phyloP scores from a whole-genome alignment of 1,284 basidiomycete genomes.

The Melampsora americana region DNA sequence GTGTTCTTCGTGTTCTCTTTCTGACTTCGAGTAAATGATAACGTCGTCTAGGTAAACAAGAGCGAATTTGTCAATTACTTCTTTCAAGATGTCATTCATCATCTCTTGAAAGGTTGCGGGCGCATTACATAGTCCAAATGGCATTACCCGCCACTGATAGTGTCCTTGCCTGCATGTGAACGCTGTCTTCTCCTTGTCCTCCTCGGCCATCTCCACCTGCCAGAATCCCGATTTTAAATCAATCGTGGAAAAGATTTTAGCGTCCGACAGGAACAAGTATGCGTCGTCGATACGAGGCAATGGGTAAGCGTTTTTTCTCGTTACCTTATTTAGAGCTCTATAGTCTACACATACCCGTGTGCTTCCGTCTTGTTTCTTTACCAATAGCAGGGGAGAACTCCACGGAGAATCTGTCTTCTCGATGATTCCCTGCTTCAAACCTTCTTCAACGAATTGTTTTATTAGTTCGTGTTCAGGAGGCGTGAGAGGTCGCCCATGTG shows the following conservation, averaged over 20 bases:
- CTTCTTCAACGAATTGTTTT: conserved; percentile 8
- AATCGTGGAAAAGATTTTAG: not conserved
- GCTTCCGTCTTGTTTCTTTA: conserved; percentile 8
- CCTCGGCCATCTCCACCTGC: not conserved
- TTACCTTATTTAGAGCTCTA: too few species aligned
- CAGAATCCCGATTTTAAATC: conserved; percentile 13
- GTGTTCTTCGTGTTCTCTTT: not conserved
- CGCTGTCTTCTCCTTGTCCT: not conserved
- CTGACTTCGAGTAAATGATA: not conserved
- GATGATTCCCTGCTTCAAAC: conserved; percentile 11
- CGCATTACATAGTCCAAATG: conserved; percentile 45
- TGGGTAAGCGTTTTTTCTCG: too few species aligned
- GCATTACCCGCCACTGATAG: conserved; percentile 25
- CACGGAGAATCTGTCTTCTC: not conserved
- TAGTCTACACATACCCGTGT: conserved; percentile 8
- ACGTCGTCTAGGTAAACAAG: too few species aligned
- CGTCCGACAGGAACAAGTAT: not conserved
- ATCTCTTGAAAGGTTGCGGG: too few species aligned
- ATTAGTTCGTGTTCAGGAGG: conserved; percentile 16
- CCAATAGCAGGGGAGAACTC: conserved; percentile 6
- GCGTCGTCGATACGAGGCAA: too few species aligned
- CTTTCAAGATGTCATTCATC: too few species aligned
- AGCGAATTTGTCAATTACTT: too few species aligned
- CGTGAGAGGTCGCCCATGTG: not conserved
- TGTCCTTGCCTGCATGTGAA: not conserved